Evolutionary conservation across 2,329 filamentous ascomycete species (phyloP), one percentile per base, ranked within the genome.

Genomic region (Elsinoe necatrix): DNA sequence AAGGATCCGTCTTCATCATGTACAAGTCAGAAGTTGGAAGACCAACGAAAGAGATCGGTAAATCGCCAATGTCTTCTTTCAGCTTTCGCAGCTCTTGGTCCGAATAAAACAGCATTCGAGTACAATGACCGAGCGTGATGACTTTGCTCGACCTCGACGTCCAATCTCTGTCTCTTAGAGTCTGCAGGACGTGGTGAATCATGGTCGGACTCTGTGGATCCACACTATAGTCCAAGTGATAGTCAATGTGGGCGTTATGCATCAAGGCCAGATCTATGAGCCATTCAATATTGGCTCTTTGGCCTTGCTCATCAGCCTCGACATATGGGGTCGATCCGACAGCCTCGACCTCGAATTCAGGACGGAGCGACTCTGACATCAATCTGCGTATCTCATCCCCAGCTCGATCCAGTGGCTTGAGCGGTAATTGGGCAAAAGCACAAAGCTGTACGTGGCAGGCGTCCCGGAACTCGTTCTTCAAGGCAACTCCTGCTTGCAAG

Each of bases 141-240:
- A 77, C 80, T 62, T 73, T 77, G 11, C 63, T 58, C 0, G 70
- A 73, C 18, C 71, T 67, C 56, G 61, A 57, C 61, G 54, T 64
- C 84, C 84, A 88, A 2, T 70, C 58, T 23, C 72, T 67, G 11
- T 70, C 66, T 57, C 75, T 73, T 11, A 87, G 70, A 0, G 72
- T 67, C 0, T 76, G 64, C 20, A 87, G 57, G 1, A 83, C 78
- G 41, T 77, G 69, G 71, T 78, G 80, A 0, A 84, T 69, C 55
- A 83, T 69, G 0, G 81, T 71, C 51, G 77, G 73, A 45, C 69
- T 74, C 1, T 65, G 62, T 1, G 69, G 58, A 54, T 83, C 77
- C 2, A 88, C 71, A 57, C 83, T 82, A 66, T 89, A 88, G 67
- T 89, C 86, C 4, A 89, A 74, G 65, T 89, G 86, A 45, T 88